A percentile compares a stretch with the other conserved stretches of the same genome.
These are phyloP conservation scores for Aspergillus pseudotamarii DNA, from an alignment of 2,329 filamentous ascomycete genomes.

Conservation along the genomic window DNA sequence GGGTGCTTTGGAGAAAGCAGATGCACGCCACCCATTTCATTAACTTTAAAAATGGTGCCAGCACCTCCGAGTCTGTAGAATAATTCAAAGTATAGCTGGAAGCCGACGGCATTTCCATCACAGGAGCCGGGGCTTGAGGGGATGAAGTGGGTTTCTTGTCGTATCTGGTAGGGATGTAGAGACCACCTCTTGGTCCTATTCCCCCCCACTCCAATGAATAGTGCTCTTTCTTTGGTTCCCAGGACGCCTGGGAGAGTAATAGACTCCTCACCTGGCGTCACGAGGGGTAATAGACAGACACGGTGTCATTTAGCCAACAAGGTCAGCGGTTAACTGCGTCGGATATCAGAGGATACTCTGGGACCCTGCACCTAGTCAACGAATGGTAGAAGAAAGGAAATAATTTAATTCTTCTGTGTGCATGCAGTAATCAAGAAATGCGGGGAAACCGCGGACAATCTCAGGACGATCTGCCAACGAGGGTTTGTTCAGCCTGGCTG, in stretches of 20 bases:
- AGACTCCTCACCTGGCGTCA: background rate
- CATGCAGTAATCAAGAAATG: slow-evolving; percentile 2
- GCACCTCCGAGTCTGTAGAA: background rate
- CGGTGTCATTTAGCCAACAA: background rate
- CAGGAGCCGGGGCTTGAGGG: background rate
- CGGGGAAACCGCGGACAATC: slow-evolving; percentile 7
- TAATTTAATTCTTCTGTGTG: background rate
- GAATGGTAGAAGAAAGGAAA: background rate
- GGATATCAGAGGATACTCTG: background rate
- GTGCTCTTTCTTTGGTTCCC: background rate
- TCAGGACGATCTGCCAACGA: slow-evolving; percentile 1
- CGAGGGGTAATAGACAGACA: background rate
- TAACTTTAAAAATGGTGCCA: background rate
- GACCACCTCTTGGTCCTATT: background rate
- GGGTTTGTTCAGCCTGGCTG: background rate
- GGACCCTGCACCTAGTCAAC: background rate
- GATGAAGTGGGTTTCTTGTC: background rate
- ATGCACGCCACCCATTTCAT: background rate
- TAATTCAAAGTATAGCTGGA: background rate
- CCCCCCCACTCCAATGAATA: background rate
- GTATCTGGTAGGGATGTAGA: background rate
- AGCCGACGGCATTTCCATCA: background rate
- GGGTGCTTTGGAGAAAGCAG: background rate
- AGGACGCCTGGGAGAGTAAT: background rate
- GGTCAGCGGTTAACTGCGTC: background rate